Base-by-base conservation (phyloP, 1,139 yeast species). In the Pichia sp. region DNA sequence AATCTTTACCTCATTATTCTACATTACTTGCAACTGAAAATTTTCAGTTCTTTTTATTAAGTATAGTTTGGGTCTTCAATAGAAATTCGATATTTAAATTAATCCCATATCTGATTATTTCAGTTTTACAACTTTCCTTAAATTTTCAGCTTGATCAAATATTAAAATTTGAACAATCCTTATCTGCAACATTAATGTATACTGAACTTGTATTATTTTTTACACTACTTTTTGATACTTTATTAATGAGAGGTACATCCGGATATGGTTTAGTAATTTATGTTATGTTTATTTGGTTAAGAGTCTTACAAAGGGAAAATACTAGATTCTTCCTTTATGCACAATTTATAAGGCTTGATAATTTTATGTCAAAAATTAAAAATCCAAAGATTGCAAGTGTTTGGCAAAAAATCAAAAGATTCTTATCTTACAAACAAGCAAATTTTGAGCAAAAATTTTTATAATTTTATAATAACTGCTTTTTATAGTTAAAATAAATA, bases 71-170 rank as follows among this genome's bases (percentile, higher is more conserved):
- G 90, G 61, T 79, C 41, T 65, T 83, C 52, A 78, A 84, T 34
- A 79, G 85, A 65, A 72, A 75, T 54, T 81, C 88, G 1, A 65
- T 78, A n/a, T 82, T 80, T 66, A 84, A 84, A 62, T 58, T 84
- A 43, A 53, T 80, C 27, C 92, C 92, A 28, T 81, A 70, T 61
- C 68, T 73, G 55, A 59, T 80, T 45, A 69, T 83, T 45, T 73
- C 90, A 11, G 53, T 76, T 32, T 68, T 84, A 57, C 92, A 85
- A 57, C 49, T 84, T 43, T 66, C 77, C 1, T 58, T 63, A 34
- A 59, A 61, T 45, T 71, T 68, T 58, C 68, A 79, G 25, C 55
- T 80, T 32, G 57, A 63, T 7, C 70, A 73, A 6, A 63, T 81
- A 8, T 61, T 71, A 45, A 68, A 71, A 29, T 62, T 70, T 31